Conservation (phyloP, 2,329 filamentous ascomycete species). For the Penicillium polonicum region DNA sequence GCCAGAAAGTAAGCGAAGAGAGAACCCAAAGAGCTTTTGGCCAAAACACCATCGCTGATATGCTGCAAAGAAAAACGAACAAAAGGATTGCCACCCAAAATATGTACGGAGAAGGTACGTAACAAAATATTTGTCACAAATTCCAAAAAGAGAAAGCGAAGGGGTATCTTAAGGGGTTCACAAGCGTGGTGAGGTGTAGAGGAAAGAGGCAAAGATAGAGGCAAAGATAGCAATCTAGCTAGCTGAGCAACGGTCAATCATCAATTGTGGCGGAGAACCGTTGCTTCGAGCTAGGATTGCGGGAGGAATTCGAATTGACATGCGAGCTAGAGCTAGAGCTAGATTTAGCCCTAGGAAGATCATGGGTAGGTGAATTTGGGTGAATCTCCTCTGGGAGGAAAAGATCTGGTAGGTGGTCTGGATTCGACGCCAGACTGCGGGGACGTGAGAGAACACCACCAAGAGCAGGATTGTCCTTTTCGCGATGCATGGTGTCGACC, state of each 20-base stretch:
- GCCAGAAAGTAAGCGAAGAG: neutral
- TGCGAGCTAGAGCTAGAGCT: conserved; percentile 1
- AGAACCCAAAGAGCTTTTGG: neutral
- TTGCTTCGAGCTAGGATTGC: neutral
- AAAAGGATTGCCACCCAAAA: neutral
- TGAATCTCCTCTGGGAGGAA: conserved; percentile 18
- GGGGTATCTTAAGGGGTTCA: conserved; percentile 4
- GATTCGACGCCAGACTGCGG: conserved; percentile 29
- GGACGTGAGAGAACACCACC: conserved; percentile 33
- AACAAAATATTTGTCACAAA: neutral
- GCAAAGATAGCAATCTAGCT: neutral
- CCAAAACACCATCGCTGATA: conserved; percentile 12
- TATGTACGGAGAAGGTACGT: neutral
- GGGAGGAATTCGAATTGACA: neutral
- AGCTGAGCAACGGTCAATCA: neutral
- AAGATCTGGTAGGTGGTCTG: conserved; percentile 22
- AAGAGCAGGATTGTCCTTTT: conserved; percentile 31
- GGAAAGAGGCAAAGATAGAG: neutral
- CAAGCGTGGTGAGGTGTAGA: neutral
- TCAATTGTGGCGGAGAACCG: neutral
- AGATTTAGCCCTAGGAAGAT: neutral
- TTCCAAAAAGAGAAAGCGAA: neutral
- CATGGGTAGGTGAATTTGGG: neutral
- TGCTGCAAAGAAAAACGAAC: neutral
- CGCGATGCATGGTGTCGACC: conserved; percentile 19